Conservation (phyloP, 371 early-diverging fungal genomes). For the Mortierella sp. region DNA sequence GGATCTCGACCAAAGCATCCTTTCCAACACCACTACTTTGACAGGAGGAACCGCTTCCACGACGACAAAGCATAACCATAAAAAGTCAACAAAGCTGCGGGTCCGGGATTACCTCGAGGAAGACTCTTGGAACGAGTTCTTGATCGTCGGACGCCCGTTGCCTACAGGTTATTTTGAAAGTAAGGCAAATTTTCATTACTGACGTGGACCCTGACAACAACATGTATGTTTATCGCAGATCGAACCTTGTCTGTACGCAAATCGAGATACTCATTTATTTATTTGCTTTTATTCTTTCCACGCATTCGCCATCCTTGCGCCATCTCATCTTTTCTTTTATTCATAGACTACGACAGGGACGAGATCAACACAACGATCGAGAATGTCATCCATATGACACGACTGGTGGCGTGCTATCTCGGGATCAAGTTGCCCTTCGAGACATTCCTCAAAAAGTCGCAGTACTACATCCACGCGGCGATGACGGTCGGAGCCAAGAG, state of each 20-base stretch:
- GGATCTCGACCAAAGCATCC: conserved; percentile 42
- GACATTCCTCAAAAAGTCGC: conserved; percentile 46
- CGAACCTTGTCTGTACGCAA: background rate
- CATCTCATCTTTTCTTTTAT: conserved; percentile 7
- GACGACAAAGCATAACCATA: conserved; percentile 16
- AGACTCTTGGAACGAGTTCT: conserved; percentile 56
- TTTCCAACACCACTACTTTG: conserved; percentile 19
- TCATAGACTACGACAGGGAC: conserved; percentile 70
- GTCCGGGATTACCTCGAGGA: conserved; percentile 53
- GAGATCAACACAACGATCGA: conserved; percentile 88
- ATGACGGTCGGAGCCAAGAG: conserved; percentile 51
- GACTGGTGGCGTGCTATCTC: conserved; percentile 83
- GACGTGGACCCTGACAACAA: background rate
- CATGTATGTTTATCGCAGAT: background rate
- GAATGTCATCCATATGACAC: conserved; percentile 82
- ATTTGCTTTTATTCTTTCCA: background rate
- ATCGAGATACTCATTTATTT: background rate
- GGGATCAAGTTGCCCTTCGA: conserved; percentile 83
- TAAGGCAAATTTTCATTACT: conserved; percentile 58
- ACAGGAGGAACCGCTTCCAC: conserved; percentile 9
- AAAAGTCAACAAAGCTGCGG: conserved; percentile 48
- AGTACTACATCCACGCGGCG: conserved; percentile 41
- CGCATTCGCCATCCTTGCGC: too few relatives aligned
- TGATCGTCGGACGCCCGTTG: conserved; percentile 50
- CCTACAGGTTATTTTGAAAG: conserved; percentile 50